Evolutionary conservation across 75 land plant species (phyloP).

Genomic region (Picea sitchensis): DNA sequence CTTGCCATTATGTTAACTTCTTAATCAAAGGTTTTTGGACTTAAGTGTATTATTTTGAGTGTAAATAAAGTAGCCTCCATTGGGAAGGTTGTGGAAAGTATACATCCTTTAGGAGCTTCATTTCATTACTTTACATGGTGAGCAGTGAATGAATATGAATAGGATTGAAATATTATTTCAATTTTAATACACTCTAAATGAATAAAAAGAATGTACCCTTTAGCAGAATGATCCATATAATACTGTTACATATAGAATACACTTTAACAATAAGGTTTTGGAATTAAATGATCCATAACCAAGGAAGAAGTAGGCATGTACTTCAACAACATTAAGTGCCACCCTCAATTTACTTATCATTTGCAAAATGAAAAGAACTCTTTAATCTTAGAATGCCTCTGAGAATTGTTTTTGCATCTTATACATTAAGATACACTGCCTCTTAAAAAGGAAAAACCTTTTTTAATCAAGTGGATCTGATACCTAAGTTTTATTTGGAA

Average conservation of each 20-base stretch:
- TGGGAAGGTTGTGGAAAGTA: neutral
- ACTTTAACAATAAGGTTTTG: neutral
- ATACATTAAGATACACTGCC: too few relatives aligned
- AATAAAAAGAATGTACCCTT: constrained; percentile 8
- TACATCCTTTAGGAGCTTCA: neutral
- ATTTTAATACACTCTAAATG: neutral
- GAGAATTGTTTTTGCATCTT: too few relatives aligned
- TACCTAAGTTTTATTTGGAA: too few relatives aligned
- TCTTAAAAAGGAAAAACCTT: too few relatives aligned
- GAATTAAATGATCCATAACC: neutral
- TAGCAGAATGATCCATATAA: neutral
- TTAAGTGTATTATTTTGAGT: too few relatives aligned
- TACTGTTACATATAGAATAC: neutral
- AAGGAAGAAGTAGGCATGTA: neutral
- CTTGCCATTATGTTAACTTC: too few relatives aligned
- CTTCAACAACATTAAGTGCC: neutral
- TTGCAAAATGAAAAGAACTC: neutral
- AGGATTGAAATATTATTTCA: constrained; percentile 3
- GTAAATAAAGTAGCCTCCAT: too few relatives aligned
- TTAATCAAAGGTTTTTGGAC: too few relatives aligned
- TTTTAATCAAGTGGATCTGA: too few relatives aligned
- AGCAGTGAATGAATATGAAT: neutral
- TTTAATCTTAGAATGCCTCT: neutral
- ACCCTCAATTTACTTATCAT: neutral
- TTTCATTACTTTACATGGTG: neutral